phyloP scores from a whole-genome alignment of 1,284 basidiomycete genomes.

The Sutorius eximius region DNA sequence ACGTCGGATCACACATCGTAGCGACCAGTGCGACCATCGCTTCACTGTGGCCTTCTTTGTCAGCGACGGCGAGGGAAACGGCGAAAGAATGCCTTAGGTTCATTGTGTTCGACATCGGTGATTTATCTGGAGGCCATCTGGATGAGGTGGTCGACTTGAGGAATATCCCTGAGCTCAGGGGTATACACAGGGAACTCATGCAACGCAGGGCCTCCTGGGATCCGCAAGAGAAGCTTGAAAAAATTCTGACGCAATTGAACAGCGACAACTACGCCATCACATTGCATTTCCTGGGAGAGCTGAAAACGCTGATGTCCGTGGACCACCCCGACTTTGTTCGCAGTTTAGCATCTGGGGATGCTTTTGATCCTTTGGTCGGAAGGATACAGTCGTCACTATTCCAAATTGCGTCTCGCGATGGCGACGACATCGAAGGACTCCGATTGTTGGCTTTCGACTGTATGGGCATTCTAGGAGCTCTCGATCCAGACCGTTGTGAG shows the following conservation, averaged over 20 bases:
- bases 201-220: slow-evolving; percentile 51
- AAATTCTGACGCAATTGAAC: slow-evolving; percentile 72
- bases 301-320: slow-evolving; percentile 63
- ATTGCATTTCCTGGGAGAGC: slow-evolving; percentile 74
- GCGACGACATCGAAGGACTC: slow-evolving; percentile 70
- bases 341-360: slow-evolving; percentile 74
- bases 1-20: slow-evolving; percentile 85
- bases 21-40: slow-evolving; percentile 87
- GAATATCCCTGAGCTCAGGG: slow-evolving; percentile 64
- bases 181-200: slow-evolving; percentile 49
- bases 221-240: slow-evolving; percentile 57
- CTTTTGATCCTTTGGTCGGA: slow-evolving; percentile 81
- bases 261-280: slow-evolving; percentile 87
- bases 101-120: slow-evolving; percentile 67
- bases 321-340: slow-evolving; percentile 57
- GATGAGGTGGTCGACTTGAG: slow-evolving; percentile 82
- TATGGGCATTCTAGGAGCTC: slow-evolving; percentile 90
- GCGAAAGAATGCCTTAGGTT: slow-evolving; percentile 69
- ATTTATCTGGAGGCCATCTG: slow-evolving; percentile 46
- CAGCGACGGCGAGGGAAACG: slow-evolving; percentile 48
- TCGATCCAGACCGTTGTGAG: slow-evolving; percentile 94
- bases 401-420: slow-evolving; percentile 73
- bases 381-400: slow-evolving; percentile 72
- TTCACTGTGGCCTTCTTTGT: slow-evolving; percentile 74
- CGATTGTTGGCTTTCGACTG: slow-evolving; percentile 83